These are phyloP conservation scores for Umbelopsis sp. DNA, from an alignment of 192 early-diverging fungal species.

Conservation along the genomic window DNA sequence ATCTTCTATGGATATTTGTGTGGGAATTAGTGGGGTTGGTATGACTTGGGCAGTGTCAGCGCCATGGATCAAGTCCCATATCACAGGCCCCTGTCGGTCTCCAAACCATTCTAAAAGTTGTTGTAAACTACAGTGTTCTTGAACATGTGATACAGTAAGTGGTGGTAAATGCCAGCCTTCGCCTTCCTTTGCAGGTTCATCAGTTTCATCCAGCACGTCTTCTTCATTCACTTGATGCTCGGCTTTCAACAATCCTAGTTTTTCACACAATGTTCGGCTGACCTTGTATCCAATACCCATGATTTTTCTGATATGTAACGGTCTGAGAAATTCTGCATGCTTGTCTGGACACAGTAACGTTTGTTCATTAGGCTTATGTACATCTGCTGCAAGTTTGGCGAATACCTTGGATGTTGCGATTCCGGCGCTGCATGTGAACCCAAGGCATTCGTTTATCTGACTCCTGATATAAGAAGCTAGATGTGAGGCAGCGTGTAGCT, in stretches of 20 bases:
- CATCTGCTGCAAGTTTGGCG: constrained; percentile 40
- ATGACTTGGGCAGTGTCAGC: constrained; percentile 26
- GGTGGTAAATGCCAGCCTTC: constrained; percentile 9
- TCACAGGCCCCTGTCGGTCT: not conserved
- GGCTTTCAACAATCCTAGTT: not conserved
- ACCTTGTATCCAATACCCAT: constrained; percentile 23
- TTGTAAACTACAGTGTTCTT: not conserved
- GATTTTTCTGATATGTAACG: constrained; percentile 4
- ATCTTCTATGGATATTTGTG: constrained; percentile 42
- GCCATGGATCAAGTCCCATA: constrained; percentile 33
- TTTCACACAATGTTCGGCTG: not conserved
- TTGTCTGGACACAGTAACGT: constrained; percentile 22
- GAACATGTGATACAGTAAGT: constrained; percentile 16
- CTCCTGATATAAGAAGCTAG: constrained; percentile 26
- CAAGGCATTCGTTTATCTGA: constrained; percentile 1
- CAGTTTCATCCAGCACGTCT: not conserved
- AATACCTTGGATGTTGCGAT: constrained; percentile 37
- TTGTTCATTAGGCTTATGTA: constrained; percentile 38
- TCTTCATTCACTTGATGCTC: not conserved
- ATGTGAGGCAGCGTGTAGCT: constrained; percentile 26
- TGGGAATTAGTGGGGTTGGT: constrained; percentile 22
- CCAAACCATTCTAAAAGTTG: constrained; percentile 21
- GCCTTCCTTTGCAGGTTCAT: not conserved
- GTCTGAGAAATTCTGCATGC: not conserved
- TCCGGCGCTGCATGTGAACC: constrained; percentile 42